A percentile compares a stretch with the other conserved stretches of the same genome.
Conservation (phyloP, 2,329 filamentous ascomycete genomes). For the Monosporascus sp. region DNA sequence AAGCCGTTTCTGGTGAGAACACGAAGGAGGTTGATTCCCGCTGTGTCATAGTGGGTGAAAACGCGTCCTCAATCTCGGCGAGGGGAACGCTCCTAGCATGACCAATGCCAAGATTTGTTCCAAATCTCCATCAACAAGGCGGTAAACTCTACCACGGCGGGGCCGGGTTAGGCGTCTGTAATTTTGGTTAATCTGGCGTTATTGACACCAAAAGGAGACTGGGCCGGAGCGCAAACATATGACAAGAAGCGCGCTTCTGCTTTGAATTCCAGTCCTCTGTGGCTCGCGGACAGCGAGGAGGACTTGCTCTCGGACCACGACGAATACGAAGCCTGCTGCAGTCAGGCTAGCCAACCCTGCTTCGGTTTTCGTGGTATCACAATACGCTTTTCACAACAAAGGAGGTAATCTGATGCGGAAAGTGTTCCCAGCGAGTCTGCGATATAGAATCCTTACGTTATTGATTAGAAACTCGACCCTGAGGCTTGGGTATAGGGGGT, state of each 20-base stretch:
- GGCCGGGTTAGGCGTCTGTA: too few species aligned
- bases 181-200: too few species aligned
- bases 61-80: conserved; percentile 7
- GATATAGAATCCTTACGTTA: too few species aligned
- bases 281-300: not conserved
- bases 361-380: conserved; percentile 3
- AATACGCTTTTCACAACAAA: not conserved
- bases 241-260: too few species aligned
- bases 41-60: conserved; percentile 7
- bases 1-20: conserved; percentile 6
- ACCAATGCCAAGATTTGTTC: too few species aligned
- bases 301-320: not conserved
- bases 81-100: not conserved
- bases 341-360: not conserved
- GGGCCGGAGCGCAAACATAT: too few species aligned
- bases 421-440: not conserved
- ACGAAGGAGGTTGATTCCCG: conserved; percentile 9
- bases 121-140: too few species aligned
- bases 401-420: not conserved
- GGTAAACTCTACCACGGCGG: too few species aligned
- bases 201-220: too few species aligned
- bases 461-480: too few species aligned
- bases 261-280: too few species aligned
- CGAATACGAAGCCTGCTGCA: not conserved
- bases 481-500: too few species aligned